Base-by-base conservation (phyloP, 2,329 filamentous ascomycete genomes). In the Xylaria sp. region DNA sequence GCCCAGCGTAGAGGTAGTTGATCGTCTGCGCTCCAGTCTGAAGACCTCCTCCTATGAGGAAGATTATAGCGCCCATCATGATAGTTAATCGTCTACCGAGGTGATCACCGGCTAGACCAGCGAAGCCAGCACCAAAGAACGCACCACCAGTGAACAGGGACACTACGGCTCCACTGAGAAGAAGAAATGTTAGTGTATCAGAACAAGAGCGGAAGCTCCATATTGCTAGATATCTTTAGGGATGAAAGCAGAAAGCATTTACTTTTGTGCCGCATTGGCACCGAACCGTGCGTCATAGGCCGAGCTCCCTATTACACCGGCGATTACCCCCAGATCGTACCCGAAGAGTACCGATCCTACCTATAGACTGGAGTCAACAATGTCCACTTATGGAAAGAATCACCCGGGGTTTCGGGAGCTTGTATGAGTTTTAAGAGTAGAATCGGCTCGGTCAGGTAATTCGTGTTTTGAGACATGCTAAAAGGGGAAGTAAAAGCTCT, bases 91-190 rank as follows among this genome's bases (percentile, higher is more conserved):
- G 84, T 72, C 90, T 84, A 56, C 90, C 90, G 3, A 90, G 78
- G 60, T 73, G 80, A 73, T 91, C 89, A 70, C 87, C 88, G 53
- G 80, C 76, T 1, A 84, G 83, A 63, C 90, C 90, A 53, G 86
- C 90, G 57, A 87, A 80, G 50, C 79, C 81, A 34, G 89, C 86
- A 20, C 89, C 89, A 72, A 89, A 85, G 80, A 91, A 91, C 8
- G 89, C 89, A 18, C 81, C 81, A 46, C 92, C 90, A 0, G 92
- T 95, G 78, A 95, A 94, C 67, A 94, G 85, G 1, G 91, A 92
- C 0, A 94, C 92, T 0, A 93, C 90, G 3, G 91, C 87, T 61
- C 91, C 91, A 43, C 85, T 90, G 58, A 23, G 28, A 59, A 56
- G 36, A 39, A n/a, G 12, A 13, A 13, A 3, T 34, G 53, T 68